Evolutionary conservation across 768 basidiomycete species (phyloP), one percentile per base, ranked within the genome.

Genomic region (Termitomyces sp.): DNA sequence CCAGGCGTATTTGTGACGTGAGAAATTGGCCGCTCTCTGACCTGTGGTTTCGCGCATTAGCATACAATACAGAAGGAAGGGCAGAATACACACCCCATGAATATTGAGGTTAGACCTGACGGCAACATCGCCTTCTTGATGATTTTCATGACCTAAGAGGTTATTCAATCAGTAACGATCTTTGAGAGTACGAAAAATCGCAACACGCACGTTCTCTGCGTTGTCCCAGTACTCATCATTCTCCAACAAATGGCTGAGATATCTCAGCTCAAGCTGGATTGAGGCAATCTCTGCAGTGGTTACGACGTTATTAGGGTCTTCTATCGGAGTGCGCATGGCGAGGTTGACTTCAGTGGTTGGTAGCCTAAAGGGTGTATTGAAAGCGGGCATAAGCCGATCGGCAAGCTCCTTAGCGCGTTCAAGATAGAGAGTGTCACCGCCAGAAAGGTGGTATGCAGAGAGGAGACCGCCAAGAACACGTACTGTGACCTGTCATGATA

Each of bases 391-490:
- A 20, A 98, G 82, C 29, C 96, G 85, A 66, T 94, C 87, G 4
- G 86, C 95, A 4, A 98, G 84, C 56, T 98, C 94, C 14, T 78
- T 76, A 0, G 96, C 93, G 60, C 86, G 86, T 57, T 87, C 80
- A 31, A 97, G 83, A 72, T 85, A 96, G 14, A 96, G 70, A 10
- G 76, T 65, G 64, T 95, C 91, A 51, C 84, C 79, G 3, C 73
- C 80, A 2, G 92, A 88, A n/a, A 97, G 83, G 67, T 94, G 86
- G 68, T 94, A 88, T 0, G 93, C 89, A 1, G 95, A 87, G 12
- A 98, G 79, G 2, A 98, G 83, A 2, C 96, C 96, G 1, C 96
- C 96, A 5, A 98, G 80, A 9, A 97, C 83, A 34, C 95, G 90
- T 58, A 96, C 97, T 0, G 95, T 98, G 1, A 91, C 94, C 94